Evolutionary conservation across 164 flowering plant genomes (phyloP), one percentile per base, ranked within the genome.

Genomic region (Taxillus chinensis): DNA sequence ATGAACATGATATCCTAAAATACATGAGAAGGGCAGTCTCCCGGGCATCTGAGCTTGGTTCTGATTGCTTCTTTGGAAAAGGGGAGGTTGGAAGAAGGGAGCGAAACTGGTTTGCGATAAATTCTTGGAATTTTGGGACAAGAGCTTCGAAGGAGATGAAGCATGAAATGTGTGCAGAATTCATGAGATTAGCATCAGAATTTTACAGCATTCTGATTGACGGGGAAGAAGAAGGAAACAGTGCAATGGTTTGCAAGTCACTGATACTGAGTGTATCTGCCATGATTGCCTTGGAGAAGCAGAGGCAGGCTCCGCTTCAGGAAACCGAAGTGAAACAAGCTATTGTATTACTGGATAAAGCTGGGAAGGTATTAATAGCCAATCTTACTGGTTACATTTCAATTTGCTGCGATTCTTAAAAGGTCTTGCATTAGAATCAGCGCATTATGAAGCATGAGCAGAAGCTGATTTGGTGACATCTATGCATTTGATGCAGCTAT

Each of bases 41-140:
- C 55, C 75, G 86, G 49, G 71, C 80, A 62, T 51, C 71, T 39
- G 91, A 89, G 67, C 73, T 90, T 55, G 86, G 93, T 41, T 42
- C 81, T 11, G 87, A 84, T 17, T 12, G 62, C 61, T 86, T 87
- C 76, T 87, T 86, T 67, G 99, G 97, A 39, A 81, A 77, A 73
- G 89, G 81, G 40, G 92, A 86, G 68, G 83, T 77, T 43, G 96
- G 95, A 39, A 80, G 73, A 68, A 75, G 98, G 37, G 98, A 93
- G 67, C 57, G 70, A 64, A 86, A 78, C 55, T 93, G 98, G 98
- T 82, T 93, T 70, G 89, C 95, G 0, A 79, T 75, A 59, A 78
- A 77, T 70, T 74, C 95, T 17, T 93, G 96, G 96, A 93, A 93
- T 72, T 55, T 77, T 53, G 98, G 97, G 59, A 71, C 80, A 48